Conservation (phyloP, 2,329 filamentous ascomycete genomes). For the Tolypocladium cylindrosporum region DNA sequence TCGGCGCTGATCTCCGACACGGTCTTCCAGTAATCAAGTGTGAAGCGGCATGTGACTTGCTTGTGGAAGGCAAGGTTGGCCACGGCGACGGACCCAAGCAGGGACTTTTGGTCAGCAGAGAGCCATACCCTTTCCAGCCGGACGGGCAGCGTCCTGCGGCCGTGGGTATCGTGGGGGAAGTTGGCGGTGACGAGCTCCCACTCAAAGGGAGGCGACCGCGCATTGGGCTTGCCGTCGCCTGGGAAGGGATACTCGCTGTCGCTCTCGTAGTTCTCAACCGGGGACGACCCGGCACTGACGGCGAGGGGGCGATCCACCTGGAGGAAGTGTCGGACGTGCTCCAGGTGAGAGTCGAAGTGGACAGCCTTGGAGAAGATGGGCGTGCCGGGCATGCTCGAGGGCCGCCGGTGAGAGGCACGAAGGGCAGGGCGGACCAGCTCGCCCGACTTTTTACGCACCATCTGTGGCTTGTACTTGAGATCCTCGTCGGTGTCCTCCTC, state of each 20-base stretch:
- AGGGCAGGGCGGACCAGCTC: slow-evolving; percentile 91
- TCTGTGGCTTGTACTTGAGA: slow-evolving; percentile 62
- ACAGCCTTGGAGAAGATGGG: slow-evolving; percentile 93
- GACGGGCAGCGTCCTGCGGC: slow-evolving; percentile 57
- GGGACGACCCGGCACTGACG: slow-evolving; percentile 88
- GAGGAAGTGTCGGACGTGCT: slow-evolving; percentile 92
- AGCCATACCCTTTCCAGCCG: slow-evolving; percentile 79
- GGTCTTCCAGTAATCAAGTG: slow-evolving; percentile 96
- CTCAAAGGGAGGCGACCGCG: slow-evolving; percentile 50
- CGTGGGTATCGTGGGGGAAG: slow-evolving; percentile 51
- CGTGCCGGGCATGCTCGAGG: slow-evolving; percentile 94
- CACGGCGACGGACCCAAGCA: slow-evolving; percentile 76
- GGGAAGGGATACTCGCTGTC: slow-evolving; percentile 85
- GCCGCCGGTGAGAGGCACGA: slow-evolving; percentile 68
- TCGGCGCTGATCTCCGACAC: slow-evolving; percentile 91
- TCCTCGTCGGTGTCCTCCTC: slow-evolving; percentile 57
- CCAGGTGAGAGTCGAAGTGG: slow-evolving; percentile 95
- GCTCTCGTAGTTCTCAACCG: slow-evolving; percentile 77
- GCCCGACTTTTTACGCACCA: slow-evolving; percentile 96
- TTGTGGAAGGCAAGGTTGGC: slow-evolving; percentile 89
- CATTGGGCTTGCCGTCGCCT: slow-evolving; percentile 22
- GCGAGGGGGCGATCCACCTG: slow-evolving; percentile 92
- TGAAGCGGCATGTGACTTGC: slow-evolving; percentile 82
- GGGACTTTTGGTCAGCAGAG: slow-evolving; percentile 74
- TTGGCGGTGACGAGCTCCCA: slow-evolving; percentile 84